Conservation (phyloP, 768 basidiomycete genomes). For the Lactarius psammicola region DNA sequence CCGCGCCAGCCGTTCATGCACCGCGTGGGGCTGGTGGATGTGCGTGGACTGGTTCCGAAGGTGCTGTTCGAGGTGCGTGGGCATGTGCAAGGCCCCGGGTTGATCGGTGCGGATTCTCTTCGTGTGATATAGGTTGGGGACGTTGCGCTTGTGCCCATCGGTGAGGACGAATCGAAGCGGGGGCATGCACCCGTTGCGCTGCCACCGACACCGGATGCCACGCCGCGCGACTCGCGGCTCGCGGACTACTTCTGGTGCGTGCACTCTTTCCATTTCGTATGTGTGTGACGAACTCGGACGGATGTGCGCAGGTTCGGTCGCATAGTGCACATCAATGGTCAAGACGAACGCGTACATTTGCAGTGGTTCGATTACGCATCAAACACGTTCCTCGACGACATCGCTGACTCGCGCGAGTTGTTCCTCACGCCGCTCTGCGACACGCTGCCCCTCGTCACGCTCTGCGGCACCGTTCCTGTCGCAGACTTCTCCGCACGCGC, state of each 20-base stretch:
- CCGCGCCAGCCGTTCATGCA: conserved; percentile 22
- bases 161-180: conserved; percentile 33
- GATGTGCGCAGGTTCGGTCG: conserved; percentile 57
- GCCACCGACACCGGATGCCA: conserved; percentile 37
- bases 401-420: conserved; percentile 62
- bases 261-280: neutral
- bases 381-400: conserved; percentile 56
- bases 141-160: conserved; percentile 51
- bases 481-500: conserved; percentile 27
- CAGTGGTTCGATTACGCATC: conserved; percentile 76
- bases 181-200: conserved; percentile 38
- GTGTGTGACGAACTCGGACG: neutral
- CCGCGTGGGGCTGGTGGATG: conserved; percentile 11
- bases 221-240: conserved; percentile 43
- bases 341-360: conserved; percentile 51
- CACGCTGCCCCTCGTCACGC: conserved; percentile 42
- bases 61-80: conserved; percentile 21
- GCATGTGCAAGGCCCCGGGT: conserved; percentile 20
- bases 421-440: conserved; percentile 59
- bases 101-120: conserved; percentile 8
- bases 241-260: conserved; percentile 64
- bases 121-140: conserved; percentile 55
- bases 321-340: conserved; percentile 53
- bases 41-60: conserved; percentile 9
- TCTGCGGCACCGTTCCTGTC: conserved; percentile 48